Evolutionary conservation across 78 protist species (phyloP), one percentile per base, ranked within the genome.

Genomic region (Pigoraptor vietnamica): DNA sequence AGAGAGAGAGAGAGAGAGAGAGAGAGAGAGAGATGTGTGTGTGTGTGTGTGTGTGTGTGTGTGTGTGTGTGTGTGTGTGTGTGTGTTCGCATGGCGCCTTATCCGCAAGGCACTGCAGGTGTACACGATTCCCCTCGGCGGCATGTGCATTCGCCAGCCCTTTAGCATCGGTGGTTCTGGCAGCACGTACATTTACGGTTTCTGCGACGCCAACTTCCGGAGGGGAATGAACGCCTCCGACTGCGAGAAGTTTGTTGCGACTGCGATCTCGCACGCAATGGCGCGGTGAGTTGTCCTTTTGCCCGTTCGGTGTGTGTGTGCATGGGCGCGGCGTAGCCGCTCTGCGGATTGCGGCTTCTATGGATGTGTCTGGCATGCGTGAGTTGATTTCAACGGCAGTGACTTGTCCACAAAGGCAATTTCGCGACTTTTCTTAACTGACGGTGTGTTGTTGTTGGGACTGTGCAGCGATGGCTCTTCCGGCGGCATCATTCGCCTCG

Each of bases 81-180:
- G 67, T 48, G 14, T 48, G 67, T 48, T 14, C 35, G 1, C n/a
- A 19, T 25, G 1, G 34, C 1, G 34, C 14, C 84, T 79, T 25
- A 2, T 79, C n/a, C 14, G 21, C 23, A 79, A 79, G 10, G 10
- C 35, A 25, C 32, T 21, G 84, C 84, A 79, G 87, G 99, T 99
- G 40, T 98, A 94, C 94, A 88, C 89, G 79, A 95, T 98, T 48
- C 98, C 99, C 24, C 96, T 97, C 1, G 99, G 99, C 24, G 99
- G 99, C 25, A 91, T 97, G 40, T 39, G 95, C 87, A 90, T 96
- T 67, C 92, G 93, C 40, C 97, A 94, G 91, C 96, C 96, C 37
- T 96, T 93, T 91, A 90, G 97, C 34, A 94, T 98, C n/a, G 99
- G 99, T n/a, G 99, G 98, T 23, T 96, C 98, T 0, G 99, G 99